A percentile compares a stretch with the other conserved stretches of the same genome.
phyloP scores from a whole-genome alignment of 345 rosid species.

The Syzygium aromaticum region DNA sequence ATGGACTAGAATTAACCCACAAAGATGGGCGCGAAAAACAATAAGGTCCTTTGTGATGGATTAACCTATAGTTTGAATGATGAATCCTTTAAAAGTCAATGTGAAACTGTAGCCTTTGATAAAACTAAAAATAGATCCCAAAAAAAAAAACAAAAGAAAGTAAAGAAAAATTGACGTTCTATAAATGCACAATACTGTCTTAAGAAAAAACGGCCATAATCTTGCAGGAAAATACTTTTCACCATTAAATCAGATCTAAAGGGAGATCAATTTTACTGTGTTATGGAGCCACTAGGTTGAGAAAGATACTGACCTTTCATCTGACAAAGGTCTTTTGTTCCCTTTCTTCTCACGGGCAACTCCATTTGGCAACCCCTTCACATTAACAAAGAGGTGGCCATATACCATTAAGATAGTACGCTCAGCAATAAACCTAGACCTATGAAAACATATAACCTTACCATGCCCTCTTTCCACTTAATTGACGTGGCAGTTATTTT shows the following conservation, averaged over 20 bases:
- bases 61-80: background rate
- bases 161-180: background rate
- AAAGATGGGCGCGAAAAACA: background rate
- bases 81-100: background rate
- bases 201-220: background rate
- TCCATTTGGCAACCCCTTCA: conserved; percentile 83
- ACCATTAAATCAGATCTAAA: background rate
- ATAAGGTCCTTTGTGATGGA: background rate
- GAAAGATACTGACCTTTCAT: conserved; percentile 47
- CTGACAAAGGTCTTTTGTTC: conserved; percentile 61
- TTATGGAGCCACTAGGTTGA: background rate
- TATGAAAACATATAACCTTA: conserved; percentile 7
- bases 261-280: background rate
- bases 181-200: background rate
- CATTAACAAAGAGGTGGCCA: background rate
- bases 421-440: background rate
- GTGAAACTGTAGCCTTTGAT: background rate
- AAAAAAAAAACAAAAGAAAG: background rate
- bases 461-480: conserved; percentile 94
- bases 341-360: conserved; percentile 77
- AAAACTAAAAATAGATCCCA: background rate
- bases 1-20: background rate
- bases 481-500: conserved; percentile 71
- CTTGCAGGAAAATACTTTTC: background rate
- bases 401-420: background rate